Evolutionary conservation across 2,329 filamentous ascomycete genomes (phyloP), one percentile per base, ranked within the genome.

Genomic region (Fusarium sp.): DNA sequence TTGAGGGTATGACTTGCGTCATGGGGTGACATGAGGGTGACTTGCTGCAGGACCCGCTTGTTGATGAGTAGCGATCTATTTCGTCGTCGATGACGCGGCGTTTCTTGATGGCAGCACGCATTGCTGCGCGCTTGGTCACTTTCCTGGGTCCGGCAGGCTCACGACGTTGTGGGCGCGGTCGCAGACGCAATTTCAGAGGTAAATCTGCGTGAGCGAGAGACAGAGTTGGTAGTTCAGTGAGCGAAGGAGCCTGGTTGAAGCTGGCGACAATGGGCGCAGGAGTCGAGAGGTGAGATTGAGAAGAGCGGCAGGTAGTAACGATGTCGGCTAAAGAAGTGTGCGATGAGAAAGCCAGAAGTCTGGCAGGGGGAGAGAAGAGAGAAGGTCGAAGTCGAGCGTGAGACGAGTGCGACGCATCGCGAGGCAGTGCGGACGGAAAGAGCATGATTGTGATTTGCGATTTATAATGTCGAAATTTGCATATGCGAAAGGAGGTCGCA

Each of bases 321-420:
- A 88, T 81, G 74, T 83, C 83, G 71, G 78, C 79, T 64, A 87
- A 76, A 19, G 82, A 76, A 47, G 75, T 76, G 58, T 81, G 77
- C 22, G 81, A 73, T 34, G 79, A 80, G 41, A 77, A 69, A 28
- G 79, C 76, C 6, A 83, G 81, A 49, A 85, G 83, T 73, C 83
- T 83, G 67, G 85, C 79, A 51, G 86, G 86, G 45, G 86, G 86
- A 49, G 86, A 88, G 61, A 83, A 81, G 73, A 87, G 65, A 82
- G 70, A 84, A 78, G 40, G 81, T 72, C 81, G 80, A 6, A 81
- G 79, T 62, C 79, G 80, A 42, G 78, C 75, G 75, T 65, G 65
- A 34, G 65, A 51, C 52, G 78, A 71, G 56, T 80, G 81, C 78
- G 82, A 81, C 71, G 80, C 73, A 72, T 87, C 85, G 82, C 85